These are phyloP conservation scores for Phaeosphaeria sp. DNA, from an alignment of 2,329 filamentous ascomycete genomes.

Conservation along the genomic window DNA sequence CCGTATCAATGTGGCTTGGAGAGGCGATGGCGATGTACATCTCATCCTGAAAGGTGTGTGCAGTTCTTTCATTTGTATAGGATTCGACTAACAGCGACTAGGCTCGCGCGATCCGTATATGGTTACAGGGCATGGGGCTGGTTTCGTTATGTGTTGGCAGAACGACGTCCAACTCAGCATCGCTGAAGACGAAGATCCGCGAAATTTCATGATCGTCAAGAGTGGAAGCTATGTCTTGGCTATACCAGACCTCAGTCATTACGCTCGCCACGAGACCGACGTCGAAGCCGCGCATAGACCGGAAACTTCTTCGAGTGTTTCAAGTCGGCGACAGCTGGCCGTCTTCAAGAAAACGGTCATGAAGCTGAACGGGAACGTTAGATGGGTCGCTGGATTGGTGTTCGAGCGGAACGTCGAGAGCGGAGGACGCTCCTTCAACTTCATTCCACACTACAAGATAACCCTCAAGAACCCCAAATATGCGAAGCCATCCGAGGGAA, in stretches of 20 bases:
- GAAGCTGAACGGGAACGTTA: constrained; percentile 96
- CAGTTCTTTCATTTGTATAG: not conserved
- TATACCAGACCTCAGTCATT: constrained; percentile 89
- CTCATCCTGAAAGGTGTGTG: constrained; percentile 80
- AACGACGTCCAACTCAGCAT: constrained; percentile 90
- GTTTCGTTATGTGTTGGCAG: constrained; percentile 98
- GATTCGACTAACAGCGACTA: constrained; percentile 26
- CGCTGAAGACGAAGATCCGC: constrained; percentile 83
- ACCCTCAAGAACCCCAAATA: constrained; percentile 81
- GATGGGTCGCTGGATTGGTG: constrained; percentile 88
- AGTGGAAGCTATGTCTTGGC: constrained; percentile 95
- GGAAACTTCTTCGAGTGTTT: constrained; percentile 63
- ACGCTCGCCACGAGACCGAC: constrained; percentile 72
- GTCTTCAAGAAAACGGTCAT: constrained; percentile 98
- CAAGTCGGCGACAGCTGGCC: constrained; percentile 74
- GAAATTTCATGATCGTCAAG: constrained; percentile 92
- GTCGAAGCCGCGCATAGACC: constrained; percentile 62
- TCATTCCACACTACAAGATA: constrained; percentile 91
- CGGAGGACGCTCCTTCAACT: constrained; percentile 80
- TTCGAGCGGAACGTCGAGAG: constrained; percentile 84
- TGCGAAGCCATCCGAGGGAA: constrained; percentile 64
- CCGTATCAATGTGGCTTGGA: constrained; percentile 87
- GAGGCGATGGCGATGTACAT: constrained; percentile 93
- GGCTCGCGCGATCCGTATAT: constrained; percentile 88
- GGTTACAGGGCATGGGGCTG: constrained; percentile 89